phyloP scores from a whole-genome alignment of 2,329 filamentous ascomycete species.

The Stagonosporopsis cucurbitacearum region DNA sequence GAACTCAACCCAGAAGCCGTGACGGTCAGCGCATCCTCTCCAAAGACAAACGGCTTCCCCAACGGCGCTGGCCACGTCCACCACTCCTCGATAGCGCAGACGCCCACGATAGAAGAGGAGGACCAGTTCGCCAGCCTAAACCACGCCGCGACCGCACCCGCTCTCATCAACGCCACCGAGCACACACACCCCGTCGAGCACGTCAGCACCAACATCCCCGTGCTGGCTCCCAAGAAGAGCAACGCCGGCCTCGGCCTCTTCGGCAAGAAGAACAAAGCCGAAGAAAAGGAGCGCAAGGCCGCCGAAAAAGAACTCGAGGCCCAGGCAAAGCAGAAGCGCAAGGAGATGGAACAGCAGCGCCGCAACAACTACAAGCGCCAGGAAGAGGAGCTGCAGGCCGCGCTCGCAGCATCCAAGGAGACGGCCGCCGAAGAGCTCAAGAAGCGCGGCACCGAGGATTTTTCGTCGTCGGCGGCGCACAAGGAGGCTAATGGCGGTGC shows the following conservation, averaged over 20 bases:
- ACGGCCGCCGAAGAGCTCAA: slow-evolving; percentile 60
- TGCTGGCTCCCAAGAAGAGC: slow-evolving; percentile 45
- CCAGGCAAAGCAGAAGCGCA: slow-evolving; percentile 54
- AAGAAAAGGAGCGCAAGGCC: slow-evolving; percentile 66
- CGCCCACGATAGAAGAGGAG: slow-evolving; percentile 52
- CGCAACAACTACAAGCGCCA: slow-evolving; percentile 64
- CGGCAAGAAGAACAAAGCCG: slow-evolving; percentile 67
- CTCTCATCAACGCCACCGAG: slow-evolving; percentile 46
- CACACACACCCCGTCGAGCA: slow-evolving; percentile 42
- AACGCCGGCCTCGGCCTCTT: slow-evolving; percentile 48
- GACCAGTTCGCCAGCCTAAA: slow-evolving; percentile 65
- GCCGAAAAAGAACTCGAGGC: slow-evolving; percentile 61
- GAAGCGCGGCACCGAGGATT: slow-evolving; percentile 23
- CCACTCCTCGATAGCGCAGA: slow-evolving; percentile 45
- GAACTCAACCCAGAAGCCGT: slow-evolving; percentile 63
- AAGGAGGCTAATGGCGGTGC: slow-evolving; percentile 48
- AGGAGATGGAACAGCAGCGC: slow-evolving; percentile 59
- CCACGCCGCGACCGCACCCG: slow-evolving; percentile 69
- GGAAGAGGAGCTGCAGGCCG: slow-evolving; percentile 68
- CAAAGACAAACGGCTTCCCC: slow-evolving; percentile 54
- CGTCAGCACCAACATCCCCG: slow-evolving; percentile 39
- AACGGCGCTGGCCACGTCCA: slow-evolving; percentile 46
- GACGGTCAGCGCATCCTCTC: slow-evolving; percentile 56
- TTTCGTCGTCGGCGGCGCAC: neutral
- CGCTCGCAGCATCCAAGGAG: slow-evolving; percentile 70